phyloP scores from a whole-genome alignment of 495 filamentous ascomycete species.

The Xylaria flabelliformis region DNA sequence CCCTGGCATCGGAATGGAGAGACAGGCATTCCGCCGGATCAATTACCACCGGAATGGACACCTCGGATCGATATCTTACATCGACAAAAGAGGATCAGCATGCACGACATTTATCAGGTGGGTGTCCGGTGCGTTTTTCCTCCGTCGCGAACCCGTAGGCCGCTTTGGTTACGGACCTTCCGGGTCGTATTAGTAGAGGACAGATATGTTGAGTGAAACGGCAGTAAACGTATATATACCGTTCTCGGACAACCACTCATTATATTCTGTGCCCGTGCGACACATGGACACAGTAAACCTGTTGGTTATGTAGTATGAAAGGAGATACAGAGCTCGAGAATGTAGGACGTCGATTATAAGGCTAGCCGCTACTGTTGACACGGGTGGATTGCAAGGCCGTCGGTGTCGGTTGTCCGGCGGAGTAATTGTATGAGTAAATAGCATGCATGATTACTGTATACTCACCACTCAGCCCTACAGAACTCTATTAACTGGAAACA shows the following conservation, averaged over 20 bases:
- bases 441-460: neutral
- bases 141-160: neutral
- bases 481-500: neutral
- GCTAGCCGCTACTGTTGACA: neutral
- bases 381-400: neutral
- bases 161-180: neutral
- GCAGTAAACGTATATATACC: neutral
- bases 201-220: neutral
- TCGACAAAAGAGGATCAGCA: neutral
- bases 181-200: neutral
- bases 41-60: neutral
- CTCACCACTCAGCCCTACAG: neutral
- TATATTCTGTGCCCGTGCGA: neutral
- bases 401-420: neutral
- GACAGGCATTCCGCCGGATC: neutral
- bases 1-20: neutral
- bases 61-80: neutral
- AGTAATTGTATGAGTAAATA: slow-evolving; percentile 8
- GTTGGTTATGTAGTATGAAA: neutral
- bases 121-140: neutral
- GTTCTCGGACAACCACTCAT: neutral
- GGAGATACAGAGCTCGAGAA: neutral
- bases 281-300: neutral
- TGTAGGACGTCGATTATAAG: neutral
- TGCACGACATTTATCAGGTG: neutral